A percentile compares a stretch with the other conserved stretches of the same genome.
phyloP scores from a whole-genome alignment of 345 rosid species.

The Gossypium longicalyx region DNA sequence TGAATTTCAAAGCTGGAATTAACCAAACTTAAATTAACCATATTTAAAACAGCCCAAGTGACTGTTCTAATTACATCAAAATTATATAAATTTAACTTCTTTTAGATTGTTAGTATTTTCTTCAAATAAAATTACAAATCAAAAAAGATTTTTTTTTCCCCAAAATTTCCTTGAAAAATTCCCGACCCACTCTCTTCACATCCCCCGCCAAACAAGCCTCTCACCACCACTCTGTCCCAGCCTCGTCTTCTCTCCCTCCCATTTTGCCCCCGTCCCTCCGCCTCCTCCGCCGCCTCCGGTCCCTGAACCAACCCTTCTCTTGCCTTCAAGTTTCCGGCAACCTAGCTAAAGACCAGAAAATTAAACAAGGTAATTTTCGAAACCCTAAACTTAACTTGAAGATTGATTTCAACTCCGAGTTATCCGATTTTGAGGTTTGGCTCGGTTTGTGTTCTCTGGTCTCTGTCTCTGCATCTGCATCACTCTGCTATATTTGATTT shows the following conservation, averaged over 20 bases:
- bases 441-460: not conserved
- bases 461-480: not conserved
- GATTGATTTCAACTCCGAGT: not conserved
- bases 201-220: constrained; percentile 1
- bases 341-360: not conserved
- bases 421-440: not conserved
- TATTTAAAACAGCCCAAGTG: no score
- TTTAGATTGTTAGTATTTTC: no score
- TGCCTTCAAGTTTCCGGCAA: not conserved
- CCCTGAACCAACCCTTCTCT: not conserved
- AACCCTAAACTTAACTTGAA: not conserved
- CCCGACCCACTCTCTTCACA: not conserved
- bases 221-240: not conserved
- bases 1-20: no score
- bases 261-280: not conserved
- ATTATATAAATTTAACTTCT: no score
- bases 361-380: not conserved
- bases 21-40: no score
- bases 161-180: not conserved
- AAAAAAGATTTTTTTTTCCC: not conserved
- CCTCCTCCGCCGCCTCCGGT: not conserved
- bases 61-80: no score
- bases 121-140: not conserved
- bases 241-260: not conserved
- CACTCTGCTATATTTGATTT: not conserved